phyloP scores from a whole-genome alignment of 73 alveolate genomes.

The Diophrys appendiculata region DNA sequence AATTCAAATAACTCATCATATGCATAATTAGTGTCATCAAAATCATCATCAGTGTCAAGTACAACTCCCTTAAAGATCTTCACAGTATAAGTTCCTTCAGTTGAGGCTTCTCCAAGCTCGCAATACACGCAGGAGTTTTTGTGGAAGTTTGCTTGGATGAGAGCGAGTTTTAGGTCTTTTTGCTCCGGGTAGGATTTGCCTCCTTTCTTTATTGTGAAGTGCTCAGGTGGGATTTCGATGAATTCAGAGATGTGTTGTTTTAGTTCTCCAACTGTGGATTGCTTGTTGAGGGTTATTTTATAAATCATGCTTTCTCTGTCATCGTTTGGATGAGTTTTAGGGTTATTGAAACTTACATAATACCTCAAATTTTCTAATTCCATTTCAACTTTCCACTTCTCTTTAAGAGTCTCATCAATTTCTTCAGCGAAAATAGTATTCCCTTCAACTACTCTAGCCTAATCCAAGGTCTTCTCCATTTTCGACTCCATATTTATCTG shows the following conservation, averaged over 20 bases:
- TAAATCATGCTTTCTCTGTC: slow-evolving; percentile 5
- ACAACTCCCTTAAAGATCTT: background rate
- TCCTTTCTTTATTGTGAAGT: too few species aligned
- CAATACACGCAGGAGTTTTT: background rate
- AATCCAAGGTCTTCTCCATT: background rate
- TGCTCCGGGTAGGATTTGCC: too few species aligned
- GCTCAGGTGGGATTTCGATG: background rate
- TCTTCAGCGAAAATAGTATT: background rate
- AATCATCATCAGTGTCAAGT: background rate
- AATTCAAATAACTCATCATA: background rate
- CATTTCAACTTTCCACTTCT: background rate
- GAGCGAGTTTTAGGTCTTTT: too few species aligned
- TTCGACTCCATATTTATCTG: background rate
- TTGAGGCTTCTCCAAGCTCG: background rate
- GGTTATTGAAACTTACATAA: too few species aligned
- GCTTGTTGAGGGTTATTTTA: background rate
- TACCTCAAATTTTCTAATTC: background rate
- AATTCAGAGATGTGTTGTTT: background rate
- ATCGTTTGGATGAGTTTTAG: too few species aligned
- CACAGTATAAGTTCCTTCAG: background rate
- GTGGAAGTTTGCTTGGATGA: background rate
- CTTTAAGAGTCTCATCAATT: background rate
- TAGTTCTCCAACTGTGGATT: background rate
- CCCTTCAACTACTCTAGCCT: background rate
- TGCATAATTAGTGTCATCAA: background rate